phyloP scores from a whole-genome alignment of 1,284 basidiomycete genomes.

The Cutaneotrichosporon sp. region DNA sequence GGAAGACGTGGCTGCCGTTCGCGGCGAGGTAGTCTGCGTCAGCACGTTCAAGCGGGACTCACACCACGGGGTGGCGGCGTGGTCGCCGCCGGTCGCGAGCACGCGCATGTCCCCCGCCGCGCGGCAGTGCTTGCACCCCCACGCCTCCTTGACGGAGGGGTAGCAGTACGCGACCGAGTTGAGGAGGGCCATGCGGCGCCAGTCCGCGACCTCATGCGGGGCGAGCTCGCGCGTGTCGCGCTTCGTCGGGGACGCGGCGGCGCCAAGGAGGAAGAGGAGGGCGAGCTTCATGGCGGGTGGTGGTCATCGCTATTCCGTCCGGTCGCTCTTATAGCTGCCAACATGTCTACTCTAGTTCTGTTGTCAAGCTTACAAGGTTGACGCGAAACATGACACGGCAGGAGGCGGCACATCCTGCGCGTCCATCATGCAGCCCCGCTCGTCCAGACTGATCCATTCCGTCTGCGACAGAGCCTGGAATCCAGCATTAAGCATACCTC shows the following conservation, averaged over 20 bases:
- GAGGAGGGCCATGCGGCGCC: neutral
- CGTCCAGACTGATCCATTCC: too few relatives aligned
- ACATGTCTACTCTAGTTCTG: too few relatives aligned
- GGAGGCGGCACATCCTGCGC: too few relatives aligned
- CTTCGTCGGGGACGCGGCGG: neutral
- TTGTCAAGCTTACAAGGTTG: too few relatives aligned
- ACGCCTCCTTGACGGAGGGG: neutral
- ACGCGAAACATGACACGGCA: too few relatives aligned
- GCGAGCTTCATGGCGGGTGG: too few relatives aligned
- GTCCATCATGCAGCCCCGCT: too few relatives aligned
- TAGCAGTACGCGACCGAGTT: conserved; percentile 4
- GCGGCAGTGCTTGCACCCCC: conserved; percentile 8
- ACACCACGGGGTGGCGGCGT: conserved; percentile 9
- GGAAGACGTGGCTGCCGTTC: conserved; percentile 13
- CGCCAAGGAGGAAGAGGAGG: too few relatives aligned
- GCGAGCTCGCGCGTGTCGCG: neutral
- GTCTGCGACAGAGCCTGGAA: too few relatives aligned
- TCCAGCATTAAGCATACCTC: too few relatives aligned
- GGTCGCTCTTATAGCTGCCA: too few relatives aligned
- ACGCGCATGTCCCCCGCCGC: neutral
- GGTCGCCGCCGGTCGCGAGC: conserved; percentile 8
- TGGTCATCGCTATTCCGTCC: too few relatives aligned
- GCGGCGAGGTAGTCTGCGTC: conserved; percentile 16
- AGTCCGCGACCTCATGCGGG: neutral
- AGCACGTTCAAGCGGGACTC: neutral